A percentile compares a stretch with the other conserved stretches of the same genome.
Evolutionary conservation across 2,329 filamentous ascomycete genomes (phyloP).

Genomic region (Phialocephala subalpina): DNA sequence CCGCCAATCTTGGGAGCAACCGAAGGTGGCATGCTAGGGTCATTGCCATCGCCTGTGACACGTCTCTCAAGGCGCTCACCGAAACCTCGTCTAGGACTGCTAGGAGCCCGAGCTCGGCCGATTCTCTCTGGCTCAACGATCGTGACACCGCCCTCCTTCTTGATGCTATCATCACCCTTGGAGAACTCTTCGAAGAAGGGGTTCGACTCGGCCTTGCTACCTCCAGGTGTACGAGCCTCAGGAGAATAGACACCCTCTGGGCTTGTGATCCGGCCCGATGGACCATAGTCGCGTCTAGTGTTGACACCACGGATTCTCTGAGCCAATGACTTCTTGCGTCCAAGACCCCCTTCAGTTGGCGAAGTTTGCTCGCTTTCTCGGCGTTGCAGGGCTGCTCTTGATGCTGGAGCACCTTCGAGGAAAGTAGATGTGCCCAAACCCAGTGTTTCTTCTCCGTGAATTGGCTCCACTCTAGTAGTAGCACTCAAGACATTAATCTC

Average conservation of each 20-base stretch:
- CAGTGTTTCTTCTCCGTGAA: constrained; percentile 84
- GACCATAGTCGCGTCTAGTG: constrained; percentile 66
- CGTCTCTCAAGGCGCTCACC: constrained; percentile 65
- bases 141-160: constrained; percentile 64
- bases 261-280: constrained; percentile 66
- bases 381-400: constrained; percentile 79
- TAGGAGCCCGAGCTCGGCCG: constrained; percentile 56
- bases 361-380: constrained; percentile 74
- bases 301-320: constrained; percentile 90
- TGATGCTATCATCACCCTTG: constrained; percentile 58
- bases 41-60: constrained; percentile 64
- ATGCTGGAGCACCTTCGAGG: constrained; percentile 90
- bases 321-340: constrained; percentile 93
- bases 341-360: constrained; percentile 63
- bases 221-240: constrained; percentile 44
- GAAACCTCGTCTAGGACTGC: constrained; percentile 63
- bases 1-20: constrained; percentile 49
- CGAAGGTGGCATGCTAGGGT: constrained; percentile 25
- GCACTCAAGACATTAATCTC: constrained; percentile 69
- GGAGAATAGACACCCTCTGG: constrained; percentile 57
- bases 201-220: constrained; percentile 62
- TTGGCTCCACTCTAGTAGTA: constrained; percentile 68
- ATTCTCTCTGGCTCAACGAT: constrained; percentile 50
- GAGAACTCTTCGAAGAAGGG: constrained; percentile 86
- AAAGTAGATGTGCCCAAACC: constrained; percentile 96